Evolutionary conservation across 768 basidiomycete species (phyloP).

Genomic region (Mycena sanguinolenta): DNA sequence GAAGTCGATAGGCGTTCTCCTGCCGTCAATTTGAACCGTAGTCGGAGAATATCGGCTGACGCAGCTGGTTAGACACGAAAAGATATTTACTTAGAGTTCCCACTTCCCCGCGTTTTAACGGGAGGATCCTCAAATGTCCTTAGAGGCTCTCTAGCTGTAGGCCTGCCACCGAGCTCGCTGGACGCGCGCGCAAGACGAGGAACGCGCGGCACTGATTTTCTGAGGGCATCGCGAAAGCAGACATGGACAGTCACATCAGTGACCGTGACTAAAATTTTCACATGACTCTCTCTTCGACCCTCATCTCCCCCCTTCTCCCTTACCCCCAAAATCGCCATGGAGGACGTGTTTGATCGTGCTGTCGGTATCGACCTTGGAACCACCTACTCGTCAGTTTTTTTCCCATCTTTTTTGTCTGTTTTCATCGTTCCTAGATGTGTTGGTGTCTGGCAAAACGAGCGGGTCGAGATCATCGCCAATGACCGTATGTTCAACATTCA

Average conservation of each 20-base stretch:
- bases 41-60: constrained; percentile 71
- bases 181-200: constrained; percentile 20
- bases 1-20: constrained; percentile 78
- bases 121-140: constrained; percentile 69
- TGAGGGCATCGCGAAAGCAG: constrained; percentile 4
- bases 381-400: constrained; percentile 86
- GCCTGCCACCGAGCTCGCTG: constrained; percentile 1
- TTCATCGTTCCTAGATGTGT: constrained; percentile 78
- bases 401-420: constrained; percentile 32
- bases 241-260: constrained; percentile 30
- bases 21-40: constrained; percentile 85
- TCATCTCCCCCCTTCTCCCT: constrained; percentile 50
- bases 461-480: constrained; percentile 98
- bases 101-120: constrained; percentile 67
- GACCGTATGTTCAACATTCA: constrained; percentile 75
- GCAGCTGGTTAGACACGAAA: constrained; percentile 28
- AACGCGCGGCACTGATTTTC: constrained; percentile 9
- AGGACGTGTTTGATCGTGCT: constrained; percentile 95
- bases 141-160: constrained; percentile 48
- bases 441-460: constrained; percentile 99
- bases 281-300: constrained; percentile 50
- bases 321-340: constrained; percentile 72
- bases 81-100: constrained; percentile 63
- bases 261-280: constrained; percentile 51
- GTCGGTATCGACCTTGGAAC: constrained; percentile 98